These are phyloP conservation scores for Lasiosphaeriaceae sp. DNA, from an alignment of 495 filamentous ascomycete species.

Conservation along the genomic window DNA sequence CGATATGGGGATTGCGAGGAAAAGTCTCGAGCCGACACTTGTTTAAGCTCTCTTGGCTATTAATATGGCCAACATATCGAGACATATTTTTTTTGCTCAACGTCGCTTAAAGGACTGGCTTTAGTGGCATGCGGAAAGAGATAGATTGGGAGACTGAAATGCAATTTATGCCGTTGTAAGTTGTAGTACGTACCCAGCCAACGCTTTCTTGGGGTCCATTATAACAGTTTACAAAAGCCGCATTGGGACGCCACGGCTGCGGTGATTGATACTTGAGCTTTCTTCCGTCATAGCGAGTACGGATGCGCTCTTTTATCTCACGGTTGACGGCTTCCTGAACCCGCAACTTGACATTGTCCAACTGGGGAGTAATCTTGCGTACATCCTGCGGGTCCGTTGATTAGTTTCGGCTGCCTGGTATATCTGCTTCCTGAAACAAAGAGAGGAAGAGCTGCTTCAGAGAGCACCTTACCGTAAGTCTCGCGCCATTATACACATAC, in stretches of 20 bases:
- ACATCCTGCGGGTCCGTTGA: constrained; percentile 51
- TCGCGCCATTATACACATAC: constrained; percentile 79
- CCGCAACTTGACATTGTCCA: constrained; percentile 58
- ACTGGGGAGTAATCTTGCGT: constrained; percentile 65
- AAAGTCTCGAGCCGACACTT: too few species aligned
- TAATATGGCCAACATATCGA: too few species aligned
- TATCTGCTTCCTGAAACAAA: neutral
- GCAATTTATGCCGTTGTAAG: too few species aligned
- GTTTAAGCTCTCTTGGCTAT: too few species aligned
- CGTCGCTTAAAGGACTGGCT: too few species aligned
- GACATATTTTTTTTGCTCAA: too few species aligned
- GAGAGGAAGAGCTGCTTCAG: neutral
- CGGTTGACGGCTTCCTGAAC: constrained; percentile 73
- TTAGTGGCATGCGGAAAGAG: neutral
- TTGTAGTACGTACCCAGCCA: constrained; percentile 52
- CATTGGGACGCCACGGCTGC: constrained; percentile 74
- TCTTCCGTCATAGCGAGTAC: constrained; percentile 55
- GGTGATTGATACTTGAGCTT: constrained; percentile 78
- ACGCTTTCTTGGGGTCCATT: constrained; percentile 72
- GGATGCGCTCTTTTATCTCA: constrained; percentile 64
- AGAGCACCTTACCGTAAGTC: constrained; percentile 46
- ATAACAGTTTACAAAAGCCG: constrained; percentile 93
- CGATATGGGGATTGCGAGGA: too few species aligned
- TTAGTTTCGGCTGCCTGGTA: neutral
- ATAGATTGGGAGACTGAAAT: too few species aligned